Conservation (phyloP, 2,329 filamentous ascomycete species). For the Orbilia javanica region DNA sequence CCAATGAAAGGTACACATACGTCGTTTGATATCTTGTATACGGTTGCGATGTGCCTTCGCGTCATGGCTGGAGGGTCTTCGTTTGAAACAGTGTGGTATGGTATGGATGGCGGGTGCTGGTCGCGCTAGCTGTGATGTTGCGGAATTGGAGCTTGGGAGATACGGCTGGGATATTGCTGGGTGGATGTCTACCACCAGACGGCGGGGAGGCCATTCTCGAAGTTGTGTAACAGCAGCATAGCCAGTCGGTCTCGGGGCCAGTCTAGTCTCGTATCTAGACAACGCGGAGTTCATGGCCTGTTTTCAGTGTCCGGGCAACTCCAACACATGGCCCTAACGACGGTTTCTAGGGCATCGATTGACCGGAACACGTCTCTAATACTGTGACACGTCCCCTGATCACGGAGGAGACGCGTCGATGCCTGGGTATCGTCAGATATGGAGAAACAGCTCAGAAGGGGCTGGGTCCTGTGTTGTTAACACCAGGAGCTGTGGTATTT, state of each 20-base stretch:
- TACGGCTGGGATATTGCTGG: no score
- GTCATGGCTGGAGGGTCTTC: conserved; percentile 6
- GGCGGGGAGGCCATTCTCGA: no score
- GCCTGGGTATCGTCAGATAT: no score
- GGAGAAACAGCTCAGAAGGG: no score
- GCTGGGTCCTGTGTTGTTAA: not conserved
- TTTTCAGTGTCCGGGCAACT: not conserved
- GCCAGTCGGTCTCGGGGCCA: no score
- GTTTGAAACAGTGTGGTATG: not conserved
- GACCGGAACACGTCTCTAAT: not conserved
- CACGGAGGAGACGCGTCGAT: no score
- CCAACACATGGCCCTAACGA: not conserved
- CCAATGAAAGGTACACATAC: not conserved
- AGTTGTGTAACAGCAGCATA: no score
- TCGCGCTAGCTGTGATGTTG: not conserved
- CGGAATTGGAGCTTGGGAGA: not conserved
- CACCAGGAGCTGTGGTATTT: conserved; percentile 7
- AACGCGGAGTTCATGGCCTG: no score
- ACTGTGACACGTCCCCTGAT: not conserved
- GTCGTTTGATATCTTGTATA: conserved; percentile 28
- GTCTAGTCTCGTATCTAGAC: no score
- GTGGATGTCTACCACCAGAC: no score
- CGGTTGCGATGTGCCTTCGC: conserved; percentile 12
- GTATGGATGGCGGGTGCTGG: not conserved
- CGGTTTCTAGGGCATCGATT: not conserved